Evolutionary conservation across 768 basidiomycete genomes (phyloP).

Genomic region (Lyophyllum semitale): DNA sequence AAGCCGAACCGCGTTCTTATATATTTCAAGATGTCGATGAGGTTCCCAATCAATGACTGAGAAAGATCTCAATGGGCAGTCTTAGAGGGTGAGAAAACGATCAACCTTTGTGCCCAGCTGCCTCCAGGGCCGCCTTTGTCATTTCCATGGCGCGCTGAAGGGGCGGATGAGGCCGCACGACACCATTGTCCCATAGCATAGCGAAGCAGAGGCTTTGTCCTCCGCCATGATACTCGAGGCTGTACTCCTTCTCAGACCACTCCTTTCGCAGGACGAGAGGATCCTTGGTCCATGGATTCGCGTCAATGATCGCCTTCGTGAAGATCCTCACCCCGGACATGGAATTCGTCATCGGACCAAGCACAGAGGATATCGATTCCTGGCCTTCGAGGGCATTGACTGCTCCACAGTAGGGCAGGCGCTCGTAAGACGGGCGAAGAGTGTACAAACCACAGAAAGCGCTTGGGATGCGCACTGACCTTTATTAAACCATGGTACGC

Average conservation of each 20-base stretch:
- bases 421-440: constrained; percentile 55
- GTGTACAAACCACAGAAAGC: constrained; percentile 61
- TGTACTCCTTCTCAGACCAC: constrained; percentile 48
- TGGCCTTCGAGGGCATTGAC: constrained; percentile 55
- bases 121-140: constrained; percentile 43
- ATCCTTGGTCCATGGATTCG: constrained; percentile 58
- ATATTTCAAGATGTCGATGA: constrained; percentile 53
- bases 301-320: constrained; percentile 49
- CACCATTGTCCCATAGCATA: constrained; percentile 51
- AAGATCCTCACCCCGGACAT: constrained; percentile 55
- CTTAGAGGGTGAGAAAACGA: too few species aligned
- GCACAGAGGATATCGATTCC: constrained; percentile 55
- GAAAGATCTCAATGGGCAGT: constrained; percentile 7
- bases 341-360: constrained; percentile 58
- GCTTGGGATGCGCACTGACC: constrained; percentile 58
- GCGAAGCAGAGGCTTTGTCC: constrained; percentile 49
- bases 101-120: constrained; percentile 51
- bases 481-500: constrained; percentile 16
- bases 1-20: constrained; percentile 37
- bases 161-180: constrained; percentile 53
- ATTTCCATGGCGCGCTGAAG: constrained; percentile 51
- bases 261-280: constrained; percentile 49
- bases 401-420: constrained; percentile 57
- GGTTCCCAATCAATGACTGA: constrained; percentile 70
- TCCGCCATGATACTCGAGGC: constrained; percentile 45